A percentile compares a stretch with the other conserved stretches of the same genome.
phyloP scores from a whole-genome alignment of 2,329 filamentous ascomycete genomes.

The Aspergillus ochraceoroseus region DNA sequence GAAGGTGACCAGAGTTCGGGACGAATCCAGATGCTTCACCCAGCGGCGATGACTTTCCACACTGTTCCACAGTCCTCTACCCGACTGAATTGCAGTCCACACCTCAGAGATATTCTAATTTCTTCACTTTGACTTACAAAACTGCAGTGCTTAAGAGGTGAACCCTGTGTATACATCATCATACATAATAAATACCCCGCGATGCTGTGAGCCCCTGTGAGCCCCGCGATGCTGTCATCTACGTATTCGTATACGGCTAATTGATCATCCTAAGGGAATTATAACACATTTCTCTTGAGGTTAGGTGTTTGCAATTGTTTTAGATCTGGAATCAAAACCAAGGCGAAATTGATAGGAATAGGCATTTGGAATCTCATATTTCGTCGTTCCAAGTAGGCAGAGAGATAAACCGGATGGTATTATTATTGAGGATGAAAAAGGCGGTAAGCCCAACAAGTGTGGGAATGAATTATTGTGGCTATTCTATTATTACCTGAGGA shows the following conservation, averaged over 20 bases:
- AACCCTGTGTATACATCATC: too few relatives aligned
- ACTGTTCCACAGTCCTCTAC: conserved; percentile 22
- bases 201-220: conserved; percentile 9
- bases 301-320: not conserved
- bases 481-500: too few relatives aligned
- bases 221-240: conserved; percentile 21
- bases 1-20: conserved; percentile 9
- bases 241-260: conserved; percentile 8
- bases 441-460: conserved; percentile 10
- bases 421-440: too few relatives aligned
- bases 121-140: too few relatives aligned
- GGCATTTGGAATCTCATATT: too few relatives aligned
- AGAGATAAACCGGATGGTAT: too few relatives aligned
- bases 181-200: conserved; percentile 17
- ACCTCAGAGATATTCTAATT: too few relatives aligned
- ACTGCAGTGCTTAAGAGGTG: too few relatives aligned
- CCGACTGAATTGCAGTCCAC: too few relatives aligned
- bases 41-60: conserved; percentile 25
- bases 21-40: conserved; percentile 26
- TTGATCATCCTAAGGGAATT: not conserved
- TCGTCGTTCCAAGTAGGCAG: too few relatives aligned
- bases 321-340: not conserved
- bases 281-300: not conserved
- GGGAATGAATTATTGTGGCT: too few relatives aligned
- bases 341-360: too few relatives aligned